phyloP scores from a whole-genome alignment of 2,329 filamentous ascomycete species.

The Claviceps digitariae region DNA sequence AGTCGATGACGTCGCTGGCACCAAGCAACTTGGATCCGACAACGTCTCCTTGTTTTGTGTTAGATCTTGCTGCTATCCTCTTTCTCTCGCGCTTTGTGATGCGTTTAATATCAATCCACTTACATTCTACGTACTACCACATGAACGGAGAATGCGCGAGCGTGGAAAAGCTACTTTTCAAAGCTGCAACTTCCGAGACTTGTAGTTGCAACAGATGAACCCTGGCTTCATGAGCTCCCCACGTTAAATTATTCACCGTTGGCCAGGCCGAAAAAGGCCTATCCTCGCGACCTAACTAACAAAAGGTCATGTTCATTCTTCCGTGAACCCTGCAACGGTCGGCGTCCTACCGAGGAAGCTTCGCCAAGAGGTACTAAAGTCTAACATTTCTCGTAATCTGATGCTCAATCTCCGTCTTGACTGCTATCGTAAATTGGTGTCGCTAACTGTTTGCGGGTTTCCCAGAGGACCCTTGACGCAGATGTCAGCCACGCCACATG shows the following conservation, averaged over 20 bases:
- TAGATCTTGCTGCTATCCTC: too few species aligned
- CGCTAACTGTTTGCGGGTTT: neutral
- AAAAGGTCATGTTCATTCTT: neutral
- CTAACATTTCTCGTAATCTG: neutral
- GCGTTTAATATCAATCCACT: too few species aligned
- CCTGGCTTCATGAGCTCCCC: too few species aligned
- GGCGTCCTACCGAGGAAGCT: too few species aligned
- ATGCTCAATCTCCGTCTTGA: neutral
- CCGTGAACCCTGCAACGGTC: too few species aligned
- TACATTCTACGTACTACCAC: neutral
- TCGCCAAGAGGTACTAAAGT: too few species aligned
- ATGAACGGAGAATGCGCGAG: too few species aligned
- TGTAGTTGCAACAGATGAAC: neutral
- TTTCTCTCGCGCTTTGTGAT: too few species aligned
- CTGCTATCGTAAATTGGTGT: neutral
- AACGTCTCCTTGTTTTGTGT: neutral
- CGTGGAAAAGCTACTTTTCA: neutral
- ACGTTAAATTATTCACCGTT: neutral
- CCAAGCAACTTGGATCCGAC: neutral
- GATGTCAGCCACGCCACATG: neutral
- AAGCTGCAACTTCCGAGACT: neutral
- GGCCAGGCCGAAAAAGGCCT: neutral
- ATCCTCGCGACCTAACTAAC: too few species aligned
- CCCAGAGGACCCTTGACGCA: neutral
- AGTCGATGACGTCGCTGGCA: conserved; percentile 3